phyloP scores from a whole-genome alignment of 176 grass and related monocot species.

The Triticum timopheevii region DNA sequence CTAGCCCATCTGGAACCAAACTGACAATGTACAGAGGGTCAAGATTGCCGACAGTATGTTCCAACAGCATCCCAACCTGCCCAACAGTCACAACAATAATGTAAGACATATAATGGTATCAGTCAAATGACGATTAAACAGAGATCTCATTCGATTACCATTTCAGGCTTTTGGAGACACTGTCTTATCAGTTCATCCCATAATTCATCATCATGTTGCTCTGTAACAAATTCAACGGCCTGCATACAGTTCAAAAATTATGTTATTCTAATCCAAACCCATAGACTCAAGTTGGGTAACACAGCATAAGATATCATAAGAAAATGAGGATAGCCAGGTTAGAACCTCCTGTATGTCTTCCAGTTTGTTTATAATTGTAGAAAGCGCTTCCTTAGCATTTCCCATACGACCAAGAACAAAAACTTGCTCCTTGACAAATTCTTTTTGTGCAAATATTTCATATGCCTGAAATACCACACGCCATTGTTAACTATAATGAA shows the following conservation, averaged over 20 bases:
- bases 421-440: conserved; percentile 81
- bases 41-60: conserved; percentile 97
- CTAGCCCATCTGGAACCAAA: conserved; percentile 94
- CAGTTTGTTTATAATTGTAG: conserved; percentile 87
- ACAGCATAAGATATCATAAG: not conserved
- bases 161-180: conserved; percentile 90
- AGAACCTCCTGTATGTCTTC: conserved; percentile 89
- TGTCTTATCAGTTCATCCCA: conserved; percentile 94
- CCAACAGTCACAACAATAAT: conserved; percentile 29
- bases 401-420: conserved; percentile 97
- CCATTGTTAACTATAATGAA: conserved; percentile 28
- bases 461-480: conserved; percentile 75
- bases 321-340: conserved; percentile 15
- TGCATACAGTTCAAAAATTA: conserved; percentile 39
- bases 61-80: conserved; percentile 96
- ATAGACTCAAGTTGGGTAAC: not conserved
- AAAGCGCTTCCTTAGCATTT: conserved; percentile 96
- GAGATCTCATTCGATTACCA: conserved; percentile 47
- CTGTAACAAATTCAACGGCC: conserved; percentile 96
- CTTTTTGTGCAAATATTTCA: conserved; percentile 70
- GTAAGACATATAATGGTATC: not conserved
- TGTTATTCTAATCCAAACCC: conserved; percentile 9
- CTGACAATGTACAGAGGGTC: conserved; percentile 95
- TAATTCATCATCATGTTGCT: conserved; percentile 92
- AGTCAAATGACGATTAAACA: conserved; percentile 26